These are phyloP conservation scores for Scytalidium lignicola DNA, from an alignment of 2,329 filamentous ascomycete species.

Conservation along the genomic window DNA sequence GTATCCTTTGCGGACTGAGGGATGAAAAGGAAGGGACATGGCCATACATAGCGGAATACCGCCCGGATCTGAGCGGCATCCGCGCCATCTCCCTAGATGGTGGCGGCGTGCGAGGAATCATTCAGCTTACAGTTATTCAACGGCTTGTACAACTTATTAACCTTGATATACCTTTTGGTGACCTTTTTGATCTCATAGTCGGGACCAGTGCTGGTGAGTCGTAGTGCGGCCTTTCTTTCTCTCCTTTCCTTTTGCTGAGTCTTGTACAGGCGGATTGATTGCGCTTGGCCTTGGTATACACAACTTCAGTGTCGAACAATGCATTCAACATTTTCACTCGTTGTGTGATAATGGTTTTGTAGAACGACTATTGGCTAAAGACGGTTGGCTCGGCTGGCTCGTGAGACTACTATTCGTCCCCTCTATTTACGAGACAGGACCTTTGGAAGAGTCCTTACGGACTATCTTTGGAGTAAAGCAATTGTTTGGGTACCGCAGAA, in stretches of 20 bases:
- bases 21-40: too few relatives aligned
- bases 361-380: not conserved
- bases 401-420: not conserved
- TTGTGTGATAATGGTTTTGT: conserved; percentile 2
- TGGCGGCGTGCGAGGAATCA: conserved; percentile 7
- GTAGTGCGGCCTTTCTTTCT: too few relatives aligned
- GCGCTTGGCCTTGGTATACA: conserved; percentile 4
- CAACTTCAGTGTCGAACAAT: conserved; percentile 2
- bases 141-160: conserved; percentile 3
- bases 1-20: too few relatives aligned
- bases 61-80: too few relatives aligned
- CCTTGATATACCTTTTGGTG: conserved; percentile 4
- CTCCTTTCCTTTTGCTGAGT: not conserved
- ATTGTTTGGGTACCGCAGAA: conserved; percentile 4
- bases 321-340: conserved; percentile 1
- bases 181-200: conserved; percentile 9
- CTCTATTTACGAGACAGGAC: conserved; percentile 2
- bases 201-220: conserved; percentile 5
- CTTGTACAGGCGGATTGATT: conserved; percentile 6
- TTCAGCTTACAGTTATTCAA: conserved; percentile 7
- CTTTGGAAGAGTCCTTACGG: conserved; percentile 1
- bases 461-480: not conserved
- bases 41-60: too few relatives aligned
- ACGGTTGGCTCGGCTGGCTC: not conserved
- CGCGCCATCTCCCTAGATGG: conserved; percentile 2